phyloP scores from a whole-genome alignment of 768 basidiomycete genomes.

The Aureoboletus auriporus region DNA sequence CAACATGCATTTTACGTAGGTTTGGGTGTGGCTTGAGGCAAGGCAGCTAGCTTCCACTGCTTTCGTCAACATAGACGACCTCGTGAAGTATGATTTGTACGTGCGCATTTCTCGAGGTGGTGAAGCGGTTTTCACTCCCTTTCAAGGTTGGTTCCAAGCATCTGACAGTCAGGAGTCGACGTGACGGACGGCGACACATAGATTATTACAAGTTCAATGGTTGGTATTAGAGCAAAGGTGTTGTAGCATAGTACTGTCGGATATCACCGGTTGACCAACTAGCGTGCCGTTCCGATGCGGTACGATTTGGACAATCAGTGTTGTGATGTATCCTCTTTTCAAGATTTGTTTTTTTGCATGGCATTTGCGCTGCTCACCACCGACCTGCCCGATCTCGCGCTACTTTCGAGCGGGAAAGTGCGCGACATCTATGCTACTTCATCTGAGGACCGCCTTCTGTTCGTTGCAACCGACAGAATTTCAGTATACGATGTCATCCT shows the following conservation, averaged over 20 bases:
- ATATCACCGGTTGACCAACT: slow-evolving; percentile 4
- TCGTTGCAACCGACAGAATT: slow-evolving; percentile 93
- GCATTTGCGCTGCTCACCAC: slow-evolving; percentile 46
- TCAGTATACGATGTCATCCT: slow-evolving; percentile 96
- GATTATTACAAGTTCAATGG: slow-evolving; percentile 5
- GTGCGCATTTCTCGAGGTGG: slow-evolving; percentile 25
- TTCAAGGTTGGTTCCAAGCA: slow-evolving; percentile 47
- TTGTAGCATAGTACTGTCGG: slow-evolving; percentile 20
- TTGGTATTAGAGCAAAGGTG: slow-evolving; percentile 7
- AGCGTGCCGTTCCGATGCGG: slow-evolving; percentile 14
- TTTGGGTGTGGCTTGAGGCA: slow-evolving; percentile 94
- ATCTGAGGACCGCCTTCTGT: slow-evolving; percentile 70
- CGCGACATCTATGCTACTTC: slow-evolving; percentile 87
- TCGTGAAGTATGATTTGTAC: slow-evolving; percentile 85
- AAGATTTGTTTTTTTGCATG: slow-evolving; percentile 12
- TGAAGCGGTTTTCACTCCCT: slow-evolving; percentile 12
- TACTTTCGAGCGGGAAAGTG: slow-evolving; percentile 91
- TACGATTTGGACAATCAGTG: slow-evolving; percentile 3
- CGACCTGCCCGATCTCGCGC: slow-evolving; percentile 54
- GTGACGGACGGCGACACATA: slow-evolving; percentile 6
- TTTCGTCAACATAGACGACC: slow-evolving; percentile 76
- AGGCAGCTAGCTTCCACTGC: slow-evolving; percentile 79
- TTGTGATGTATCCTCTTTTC: slow-evolving; percentile 1
- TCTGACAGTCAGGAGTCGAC: slow-evolving; percentile 26
- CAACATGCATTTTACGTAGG: slow-evolving; percentile 36